A percentile compares a stretch with the other conserved stretches of the same genome.
These are phyloP conservation scores for Malus hybrid DNA, from an alignment of 331 rosid species.

Conservation along the genomic window DNA sequence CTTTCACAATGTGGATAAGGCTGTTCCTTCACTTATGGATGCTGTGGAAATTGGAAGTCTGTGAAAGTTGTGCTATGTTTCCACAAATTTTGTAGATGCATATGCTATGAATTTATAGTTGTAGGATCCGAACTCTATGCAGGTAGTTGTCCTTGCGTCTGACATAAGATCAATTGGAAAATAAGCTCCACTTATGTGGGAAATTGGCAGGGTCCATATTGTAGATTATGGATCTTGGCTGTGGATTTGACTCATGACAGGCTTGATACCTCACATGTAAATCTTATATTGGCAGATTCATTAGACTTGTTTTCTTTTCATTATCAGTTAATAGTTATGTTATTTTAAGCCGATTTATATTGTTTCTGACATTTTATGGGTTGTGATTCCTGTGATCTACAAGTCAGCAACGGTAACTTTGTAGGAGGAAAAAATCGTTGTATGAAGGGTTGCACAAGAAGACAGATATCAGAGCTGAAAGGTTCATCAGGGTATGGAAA, in stretches of 20 bases:
- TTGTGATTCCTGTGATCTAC: constrained; percentile 13
- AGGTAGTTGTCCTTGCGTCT: constrained; percentile 3
- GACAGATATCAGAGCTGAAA: background rate
- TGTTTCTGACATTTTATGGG: background rate
- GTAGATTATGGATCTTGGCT: background rate
- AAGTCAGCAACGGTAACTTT: background rate
- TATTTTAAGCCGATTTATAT: background rate
- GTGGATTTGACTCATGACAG: background rate
- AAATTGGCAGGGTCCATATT: background rate
- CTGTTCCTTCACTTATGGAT: constrained; percentile 6
- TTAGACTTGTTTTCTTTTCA: background rate
- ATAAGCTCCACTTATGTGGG: background rate
- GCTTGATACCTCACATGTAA: constrained; percentile 1
- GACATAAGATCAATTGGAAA: background rate
- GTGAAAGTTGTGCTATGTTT: background rate
- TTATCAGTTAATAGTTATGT: background rate
- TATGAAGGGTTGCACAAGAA: background rate
- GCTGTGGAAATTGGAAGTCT: constrained; percentile 5
- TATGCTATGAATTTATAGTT: background rate
- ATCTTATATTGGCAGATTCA: background rate
- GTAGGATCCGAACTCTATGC: background rate
- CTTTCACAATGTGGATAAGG: constrained; percentile 6
- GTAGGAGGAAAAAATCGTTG: background rate
- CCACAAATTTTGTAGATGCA: constrained; percentile 2
- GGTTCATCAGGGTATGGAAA: background rate